Base-by-base conservation (phyloP, 108 stramenopile species). In the Cyclotella sp. region DNA sequence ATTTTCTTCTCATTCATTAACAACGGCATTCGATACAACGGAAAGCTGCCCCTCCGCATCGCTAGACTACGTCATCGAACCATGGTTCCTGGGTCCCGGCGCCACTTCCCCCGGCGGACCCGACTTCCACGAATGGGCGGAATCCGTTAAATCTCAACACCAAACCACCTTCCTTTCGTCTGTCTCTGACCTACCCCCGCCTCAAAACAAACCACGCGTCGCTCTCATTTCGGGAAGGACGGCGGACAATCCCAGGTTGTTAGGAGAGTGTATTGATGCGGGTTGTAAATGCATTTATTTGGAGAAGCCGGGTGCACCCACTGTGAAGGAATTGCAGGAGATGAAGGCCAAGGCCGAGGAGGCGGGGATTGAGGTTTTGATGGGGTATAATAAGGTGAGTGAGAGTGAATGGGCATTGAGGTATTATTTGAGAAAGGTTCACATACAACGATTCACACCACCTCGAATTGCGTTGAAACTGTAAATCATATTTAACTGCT, bases 261-360 rank as follows among this genome's bases (percentile, higher is more conserved):
- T 96, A 62, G 88, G 78, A n/a, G 90, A 96, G 68, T 89, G 86
- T 68, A 95, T 96, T 72, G 88, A 67, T 22, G 64, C 78, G 42
- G 88, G 89, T 22, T 79, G 83, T 80, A 89, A 80, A 60, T 82
- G 82, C 78, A 91, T 96, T 74, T 94, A 91, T 82, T 77, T 96
- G 57, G 96, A 96, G 85, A 96, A 96, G 86, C 93, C 96, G 9
- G 96, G 96, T 60, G 96, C 96, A 27, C 93, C 96, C 28, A 95
- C 96, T 57, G 96, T 96, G 59, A 64, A 13, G 51, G 93, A 95
- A 58, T 77, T 93, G 68, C 84, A 87, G 58, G 68, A 73, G 61
- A 92, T 90, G 92, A 82, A 85, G 64, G 84, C 83, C 27, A 86
- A 89, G 75, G 92, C 90, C 43, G 83, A 86, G n/a, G 88, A 69